Evolutionary conservation across 1,284 basidiomycete species (phyloP), one percentile per base, ranked within the genome.

Genomic region (Austroboletus niveus): DNA sequence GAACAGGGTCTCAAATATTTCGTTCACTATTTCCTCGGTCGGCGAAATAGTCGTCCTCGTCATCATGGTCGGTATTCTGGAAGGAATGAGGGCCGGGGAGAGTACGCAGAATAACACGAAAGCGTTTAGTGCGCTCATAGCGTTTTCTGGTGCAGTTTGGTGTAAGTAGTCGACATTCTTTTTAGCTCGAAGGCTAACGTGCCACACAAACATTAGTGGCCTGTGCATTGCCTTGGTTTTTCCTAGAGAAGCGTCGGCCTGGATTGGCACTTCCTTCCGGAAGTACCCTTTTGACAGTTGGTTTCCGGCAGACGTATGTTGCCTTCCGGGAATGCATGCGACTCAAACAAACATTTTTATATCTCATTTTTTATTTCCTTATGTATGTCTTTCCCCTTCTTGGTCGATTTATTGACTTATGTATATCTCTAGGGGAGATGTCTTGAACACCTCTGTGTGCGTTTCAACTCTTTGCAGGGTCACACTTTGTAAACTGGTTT

Each of bases 1-100:
- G 15, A 92, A 92, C 59, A 80, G 85, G n/a, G 79, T 92, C 39
- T 88, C 85, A 1, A 92, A 92, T 58, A 75, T 91, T 8, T 87
- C 89, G 0, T 91, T 92, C 60, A 75, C 87, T 1, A 72, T 92
- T 27, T 84, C 76, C 58, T 91, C 87, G 0, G 75, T 77, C 0
- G 89, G 87, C 42, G 87, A 89, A 69, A 75, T 90, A 35, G 47
- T 89, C 45, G 78, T 92, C 34, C 78, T 92, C 14, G 84, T 80
- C 2, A 69, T 92, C 49, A 88, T 92, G 77, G 82, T 89, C 39
- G 89, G 87, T 15, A 90, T 92, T 42, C 72, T 92, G 14, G 81
- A 86, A 64, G 87, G 77, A 1, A 65, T 92, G 42, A 77, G 82
- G 45, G 78, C 83, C 2, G 78, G 78, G 48, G 79, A 78, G 55